Evolutionary conservation across 2,329 filamentous ascomycete species (phyloP).

Genomic region (Aschersonia sp.): DNA sequence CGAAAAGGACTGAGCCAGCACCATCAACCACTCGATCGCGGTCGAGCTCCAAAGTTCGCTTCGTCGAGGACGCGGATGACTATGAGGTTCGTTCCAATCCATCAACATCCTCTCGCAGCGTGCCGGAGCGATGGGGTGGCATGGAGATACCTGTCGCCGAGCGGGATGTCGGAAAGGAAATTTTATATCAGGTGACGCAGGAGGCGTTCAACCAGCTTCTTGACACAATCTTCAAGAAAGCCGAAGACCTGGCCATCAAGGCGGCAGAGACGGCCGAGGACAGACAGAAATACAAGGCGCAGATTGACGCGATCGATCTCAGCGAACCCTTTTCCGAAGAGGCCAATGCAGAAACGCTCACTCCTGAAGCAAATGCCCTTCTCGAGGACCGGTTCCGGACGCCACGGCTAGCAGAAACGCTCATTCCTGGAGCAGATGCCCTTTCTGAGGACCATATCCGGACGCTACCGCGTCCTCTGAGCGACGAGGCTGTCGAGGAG

Average conservation of each 20-base stretch:
- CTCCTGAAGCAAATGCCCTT: conserved; percentile 6
- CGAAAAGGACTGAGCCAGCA: conserved; percentile 22
- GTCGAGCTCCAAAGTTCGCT: conserved; percentile 68
- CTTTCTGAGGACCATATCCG: not conserved
- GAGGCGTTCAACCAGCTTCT: conserved; percentile 85
- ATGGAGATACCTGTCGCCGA: conserved; percentile 71
- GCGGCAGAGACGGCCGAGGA: conserved; percentile 47
- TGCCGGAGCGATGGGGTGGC: conserved; percentile 62
- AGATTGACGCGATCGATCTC: conserved; percentile 27
- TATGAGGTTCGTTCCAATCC: conserved; percentile 57
- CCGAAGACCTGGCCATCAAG: conserved; percentile 62
- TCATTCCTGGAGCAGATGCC: not conserved
- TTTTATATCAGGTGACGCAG: conserved; percentile 82
- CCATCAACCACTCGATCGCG: conserved; percentile 30
- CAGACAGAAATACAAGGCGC: conserved; percentile 40
- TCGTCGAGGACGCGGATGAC: conserved; percentile 57
- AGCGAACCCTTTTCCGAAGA: conserved; percentile 9
- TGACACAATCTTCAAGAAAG: conserved; percentile 68
- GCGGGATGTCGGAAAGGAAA: conserved; percentile 70
- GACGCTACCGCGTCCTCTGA: not conserved
- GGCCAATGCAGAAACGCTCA: not conserved
- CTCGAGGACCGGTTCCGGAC: no score
- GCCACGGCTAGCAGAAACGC: not conserved
- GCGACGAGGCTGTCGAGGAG: not conserved
- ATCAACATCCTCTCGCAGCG: conserved; percentile 57